Evolutionary conservation across 495 filamentous ascomycete species (phyloP), one percentile per base, ranked within the genome.

Genomic region (Jackrogersella multiformis): DNA sequence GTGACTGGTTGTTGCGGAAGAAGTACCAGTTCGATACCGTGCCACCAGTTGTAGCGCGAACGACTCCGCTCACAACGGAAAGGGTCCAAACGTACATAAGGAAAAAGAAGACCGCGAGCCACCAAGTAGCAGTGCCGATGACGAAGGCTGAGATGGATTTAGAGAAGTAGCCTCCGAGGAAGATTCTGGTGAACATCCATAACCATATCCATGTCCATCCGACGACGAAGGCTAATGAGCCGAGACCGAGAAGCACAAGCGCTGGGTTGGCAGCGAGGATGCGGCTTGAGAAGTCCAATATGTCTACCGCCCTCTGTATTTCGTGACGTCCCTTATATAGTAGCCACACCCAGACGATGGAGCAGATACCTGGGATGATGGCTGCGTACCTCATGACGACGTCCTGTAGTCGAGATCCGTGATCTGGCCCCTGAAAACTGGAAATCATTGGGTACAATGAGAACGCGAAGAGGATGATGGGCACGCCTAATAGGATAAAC

Each of bases 11-110:
- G 56, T 96, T 88, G 53, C 95, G 91, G 77, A 98, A 94, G 77
- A 98, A 99, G 75, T 99, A 99, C 95, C 95, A 99, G 75, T 99
- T 96, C 16, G 90, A 94, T 34, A 98, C 95, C 9, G 94, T 96
- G 48, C 96, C 96, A 42, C 94, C 93, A 13, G 95, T 97, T 16
- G 93, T 93, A 38, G 92, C 86, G 57, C 95, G 89, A 72, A 98
- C 94, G 18, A 98, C 84, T 28, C 93, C 93, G 26, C 90, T 86
- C 70, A 93, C 85, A 55, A 98, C 86, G 16, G 90, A 90, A 16
- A 97, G 81, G 1, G 93, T 96, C 95, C 95, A 99, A 61, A 98
- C 82, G 71, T 97, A 99, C 79, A 97, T 90, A 38, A 98, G 78
- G 39, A 97, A 86, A 79, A 97, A 99, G 75, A 89, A 97, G 34